These are phyloP conservation scores for Epichloe sibirici DNA, from an alignment of 2,329 filamentous ascomycete species.

Conservation along the genomic window DNA sequence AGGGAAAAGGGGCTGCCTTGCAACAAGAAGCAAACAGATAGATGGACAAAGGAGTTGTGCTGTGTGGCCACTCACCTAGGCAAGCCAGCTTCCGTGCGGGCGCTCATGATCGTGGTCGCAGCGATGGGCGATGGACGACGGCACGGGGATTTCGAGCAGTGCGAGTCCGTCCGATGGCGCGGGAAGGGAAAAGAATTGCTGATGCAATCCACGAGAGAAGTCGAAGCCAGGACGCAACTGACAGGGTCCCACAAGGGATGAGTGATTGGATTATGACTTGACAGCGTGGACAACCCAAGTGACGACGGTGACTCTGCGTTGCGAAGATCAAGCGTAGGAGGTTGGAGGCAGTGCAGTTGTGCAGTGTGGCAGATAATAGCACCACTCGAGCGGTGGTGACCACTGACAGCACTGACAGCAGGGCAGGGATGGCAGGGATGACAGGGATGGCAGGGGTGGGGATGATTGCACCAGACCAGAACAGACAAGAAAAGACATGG, in stretches of 20 bases:
- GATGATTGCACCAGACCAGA: no score
- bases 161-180: neutral
- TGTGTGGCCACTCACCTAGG: slow-evolving; percentile 19
- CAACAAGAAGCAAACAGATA: slow-evolving; percentile 1
- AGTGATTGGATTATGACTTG: slow-evolving; percentile 3
- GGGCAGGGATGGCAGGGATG: neutral
- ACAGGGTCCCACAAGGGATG: neutral
- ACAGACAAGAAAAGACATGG: no score
- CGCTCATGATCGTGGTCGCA: slow-evolving; percentile 12
- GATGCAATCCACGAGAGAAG: slow-evolving; percentile 9
- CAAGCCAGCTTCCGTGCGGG: slow-evolving; percentile 25
- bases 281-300: slow-evolving; percentile 2
- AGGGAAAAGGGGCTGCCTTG: neutral
- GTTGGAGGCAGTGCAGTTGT: slow-evolving; percentile 6
- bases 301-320: slow-evolving; percentile 6
- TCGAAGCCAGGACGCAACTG: neutral
- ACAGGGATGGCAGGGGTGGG: no score
- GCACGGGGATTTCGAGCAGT: neutral
- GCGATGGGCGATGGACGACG: slow-evolving; percentile 2
- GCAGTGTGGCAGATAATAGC: slow-evolving; percentile 1
- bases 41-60: slow-evolving; percentile 3
- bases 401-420: neutral
- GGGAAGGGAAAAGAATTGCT: neutral
- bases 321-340: slow-evolving; percentile 1
- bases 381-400: neutral